Evolutionary conservation across 768 basidiomycete species (phyloP).

Genomic region (Suillus americanus): DNA sequence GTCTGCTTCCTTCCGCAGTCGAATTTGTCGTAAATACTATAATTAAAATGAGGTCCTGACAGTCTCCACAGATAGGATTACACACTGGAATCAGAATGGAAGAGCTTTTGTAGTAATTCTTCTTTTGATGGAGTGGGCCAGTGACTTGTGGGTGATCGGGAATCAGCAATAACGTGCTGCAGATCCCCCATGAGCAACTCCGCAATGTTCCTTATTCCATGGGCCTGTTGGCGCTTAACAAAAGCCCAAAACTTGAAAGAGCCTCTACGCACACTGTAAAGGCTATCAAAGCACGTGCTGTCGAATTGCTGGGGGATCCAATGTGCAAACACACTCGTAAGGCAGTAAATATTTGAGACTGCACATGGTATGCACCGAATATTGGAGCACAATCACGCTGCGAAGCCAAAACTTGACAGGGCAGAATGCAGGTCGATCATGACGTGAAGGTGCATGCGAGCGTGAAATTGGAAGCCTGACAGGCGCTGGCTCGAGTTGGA

Average conservation of each 20-base stretch:
- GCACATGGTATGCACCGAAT: background rate
- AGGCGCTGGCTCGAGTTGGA: background rate
- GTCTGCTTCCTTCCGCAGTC: background rate
- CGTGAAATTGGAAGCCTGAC: background rate
- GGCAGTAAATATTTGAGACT: background rate
- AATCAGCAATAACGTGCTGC: background rate
- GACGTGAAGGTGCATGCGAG: slow-evolving; percentile 1
- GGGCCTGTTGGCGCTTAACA: background rate
- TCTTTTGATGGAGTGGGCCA: background rate
- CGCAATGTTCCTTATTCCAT: background rate
- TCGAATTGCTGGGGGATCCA: background rate
- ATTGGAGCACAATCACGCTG: background rate
- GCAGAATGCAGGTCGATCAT: slow-evolving; percentile 3
- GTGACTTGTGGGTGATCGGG: background rate
- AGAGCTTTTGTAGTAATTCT: background rate
- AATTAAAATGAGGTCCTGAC: background rate
- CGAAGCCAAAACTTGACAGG: background rate
- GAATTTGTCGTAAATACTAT: background rate
- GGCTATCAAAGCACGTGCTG: background rate
- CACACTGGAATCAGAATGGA: slow-evolving; percentile 1
- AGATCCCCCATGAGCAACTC: slow-evolving; percentile 1
- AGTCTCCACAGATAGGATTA: background rate
- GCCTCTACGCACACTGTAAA: background rate
- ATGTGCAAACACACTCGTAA: background rate
- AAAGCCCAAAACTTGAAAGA: background rate